Evolutionary conservation across 176 grass and related monocot species (phyloP).

Genomic region (Miscanthus lutarioriparius): DNA sequence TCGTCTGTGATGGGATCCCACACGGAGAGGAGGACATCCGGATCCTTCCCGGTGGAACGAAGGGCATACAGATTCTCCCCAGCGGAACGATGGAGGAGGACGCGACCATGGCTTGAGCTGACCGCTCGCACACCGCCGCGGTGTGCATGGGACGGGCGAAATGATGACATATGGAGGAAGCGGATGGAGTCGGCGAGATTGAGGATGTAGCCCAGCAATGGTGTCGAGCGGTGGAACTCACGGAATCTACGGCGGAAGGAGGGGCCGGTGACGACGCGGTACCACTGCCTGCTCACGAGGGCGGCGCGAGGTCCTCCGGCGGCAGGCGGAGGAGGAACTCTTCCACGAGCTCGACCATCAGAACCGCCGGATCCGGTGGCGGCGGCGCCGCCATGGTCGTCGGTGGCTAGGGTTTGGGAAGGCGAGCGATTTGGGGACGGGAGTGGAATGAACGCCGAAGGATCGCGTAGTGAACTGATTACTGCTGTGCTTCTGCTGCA

Average conservation of each 20-base stretch:
- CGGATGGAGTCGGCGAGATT: background rate
- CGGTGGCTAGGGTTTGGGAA: no score
- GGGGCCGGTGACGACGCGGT: background rate
- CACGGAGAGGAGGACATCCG: background rate
- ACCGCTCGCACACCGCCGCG: background rate
- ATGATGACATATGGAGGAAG: background rate
- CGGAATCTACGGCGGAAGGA: background rate
- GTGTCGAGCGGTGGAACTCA: background rate
- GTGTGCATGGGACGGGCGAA: background rate
- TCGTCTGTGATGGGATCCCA: background rate
- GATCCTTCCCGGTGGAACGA: background rate
- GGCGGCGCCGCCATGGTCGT: no score
- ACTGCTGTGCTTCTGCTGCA: no score
- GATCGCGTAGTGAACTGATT: no score
- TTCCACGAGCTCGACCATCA: background rate
- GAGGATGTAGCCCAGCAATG: background rate
- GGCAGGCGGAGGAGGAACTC: background rate
- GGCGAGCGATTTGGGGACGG: no score
- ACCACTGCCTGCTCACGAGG: background rate
- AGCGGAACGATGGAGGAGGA: background rate
- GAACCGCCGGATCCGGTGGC: background rate
- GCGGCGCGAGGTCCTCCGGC: background rate
- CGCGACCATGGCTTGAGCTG: background rate
- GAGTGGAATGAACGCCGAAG: no score
- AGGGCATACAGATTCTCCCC: background rate